Evolutionary conservation across 805 yeast genomes (phyloP).

Genomic region (Cyberlindnera euphorbiiphila): DNA sequence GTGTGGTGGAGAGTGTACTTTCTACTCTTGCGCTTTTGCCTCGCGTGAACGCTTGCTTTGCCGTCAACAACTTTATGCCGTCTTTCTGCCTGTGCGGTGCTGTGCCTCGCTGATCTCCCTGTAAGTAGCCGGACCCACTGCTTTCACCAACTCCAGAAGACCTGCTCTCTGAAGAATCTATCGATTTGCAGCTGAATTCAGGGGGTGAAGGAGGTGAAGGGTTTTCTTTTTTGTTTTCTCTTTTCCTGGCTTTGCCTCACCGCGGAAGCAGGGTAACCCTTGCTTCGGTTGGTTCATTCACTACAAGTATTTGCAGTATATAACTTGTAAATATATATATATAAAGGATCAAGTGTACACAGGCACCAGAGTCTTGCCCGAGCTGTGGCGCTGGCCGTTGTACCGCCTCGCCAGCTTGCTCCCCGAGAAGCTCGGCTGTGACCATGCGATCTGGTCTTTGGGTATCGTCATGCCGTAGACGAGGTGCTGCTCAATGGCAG

Average conservation of each 20-base stretch:
- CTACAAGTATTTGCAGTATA: too few relatives aligned
- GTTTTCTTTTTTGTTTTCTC: too few relatives aligned
- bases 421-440: conserved; percentile 69
- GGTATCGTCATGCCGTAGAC: conserved; percentile 46
- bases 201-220: neutral
- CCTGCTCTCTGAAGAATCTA: neutral
- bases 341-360: conserved; percentile 32
- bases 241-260: too few relatives aligned
- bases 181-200: neutral
- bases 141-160: too few relatives aligned
- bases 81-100: conserved; percentile 2
- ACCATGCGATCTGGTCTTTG: conserved; percentile 53
- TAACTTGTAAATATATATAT: too few relatives aligned
- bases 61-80: too few relatives aligned
- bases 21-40: too few relatives aligned
- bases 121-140: too few relatives aligned
- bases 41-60: too few relatives aligned
- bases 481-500: conserved; percentile 39
- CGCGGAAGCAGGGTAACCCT: neutral
- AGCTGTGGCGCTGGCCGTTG: conserved; percentile 52
- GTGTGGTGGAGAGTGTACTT: neutral
- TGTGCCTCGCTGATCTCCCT: too few relatives aligned
- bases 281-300: too few relatives aligned
- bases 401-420: conserved; percentile 52
- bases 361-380: conserved; percentile 48